These are phyloP conservation scores for Helicocarpus griseus DNA, from an alignment of 2,329 filamentous ascomycete species.

Conservation along the genomic window DNA sequence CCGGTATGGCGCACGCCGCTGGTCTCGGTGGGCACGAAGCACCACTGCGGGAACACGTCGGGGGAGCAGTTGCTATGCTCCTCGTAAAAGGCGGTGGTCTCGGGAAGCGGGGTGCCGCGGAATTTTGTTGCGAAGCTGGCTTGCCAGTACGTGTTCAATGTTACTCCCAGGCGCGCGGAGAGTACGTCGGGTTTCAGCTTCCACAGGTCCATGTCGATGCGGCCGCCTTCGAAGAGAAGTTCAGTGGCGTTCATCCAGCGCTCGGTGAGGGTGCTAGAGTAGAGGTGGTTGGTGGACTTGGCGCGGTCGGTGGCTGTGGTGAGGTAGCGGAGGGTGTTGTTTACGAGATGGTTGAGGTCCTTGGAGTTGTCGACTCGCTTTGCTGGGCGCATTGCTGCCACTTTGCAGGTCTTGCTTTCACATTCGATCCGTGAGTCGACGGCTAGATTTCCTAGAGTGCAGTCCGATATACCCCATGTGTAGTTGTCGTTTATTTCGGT, in stretches of 20 bases:
- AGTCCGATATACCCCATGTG: background rate
- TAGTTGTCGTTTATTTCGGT: background rate
- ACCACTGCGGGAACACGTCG: background rate
- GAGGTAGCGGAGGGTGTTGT: background rate
- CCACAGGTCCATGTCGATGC: conserved; percentile 2
- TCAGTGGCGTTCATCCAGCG: conserved; percentile 1
- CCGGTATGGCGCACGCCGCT: background rate
- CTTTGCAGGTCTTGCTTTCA: background rate
- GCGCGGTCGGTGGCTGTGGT: background rate
- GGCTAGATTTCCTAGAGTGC: background rate
- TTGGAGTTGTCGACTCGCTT: background rate
- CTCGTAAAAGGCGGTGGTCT: background rate
- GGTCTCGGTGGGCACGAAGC: background rate
- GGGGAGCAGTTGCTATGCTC: background rate
- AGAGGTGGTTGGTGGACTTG: background rate
- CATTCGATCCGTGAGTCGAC: conserved; percentile 1
- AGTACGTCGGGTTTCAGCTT: background rate
- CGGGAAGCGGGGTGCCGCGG: background rate
- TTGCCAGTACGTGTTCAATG: background rate
- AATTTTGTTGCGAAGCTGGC: background rate
- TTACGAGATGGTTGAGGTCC: background rate
- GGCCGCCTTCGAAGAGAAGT: background rate
- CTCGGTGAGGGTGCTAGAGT: conserved; percentile 1
- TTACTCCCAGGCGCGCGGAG: background rate
- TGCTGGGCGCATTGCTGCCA: background rate